Base-by-base conservation (phyloP, 306 rosid species). In the Hippophae rhamnoides region DNA sequence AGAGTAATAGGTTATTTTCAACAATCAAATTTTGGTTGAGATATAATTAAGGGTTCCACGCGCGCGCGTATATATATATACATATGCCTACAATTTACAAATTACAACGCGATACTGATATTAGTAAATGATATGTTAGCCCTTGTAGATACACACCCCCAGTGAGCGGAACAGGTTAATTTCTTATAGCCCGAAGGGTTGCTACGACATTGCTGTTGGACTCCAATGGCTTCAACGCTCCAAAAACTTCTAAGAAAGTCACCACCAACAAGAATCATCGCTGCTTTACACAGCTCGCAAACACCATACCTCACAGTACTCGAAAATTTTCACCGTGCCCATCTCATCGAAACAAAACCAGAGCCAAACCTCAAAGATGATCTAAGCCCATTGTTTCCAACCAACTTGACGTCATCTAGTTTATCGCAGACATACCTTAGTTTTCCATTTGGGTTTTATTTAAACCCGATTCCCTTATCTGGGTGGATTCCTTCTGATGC, bases 191-290 rank as follows among this genome's bases (percentile, higher is more conserved):
- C 38, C 38, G 38, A 27, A 27, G 38, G 4, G 38, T 27, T 3
- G 38, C 4, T 27, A 27, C 38, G 38, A 31, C 38, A 31, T 31
- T 4, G 38, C 38, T 31, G 38, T 31, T 11, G 27, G 71, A 62
- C 53, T 49, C 50, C 72, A 69, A 87, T 82, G 89, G 90, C 89
- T 72, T 79, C 89, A 46, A 58, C 77, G 60, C 69, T 87, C 71
- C 92, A 70, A 27, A 87, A 65, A 53, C 72, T 87, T n/a, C 58
- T 82, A 10, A 64, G 75, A 60, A 87, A 68, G 66, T 59, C 78
- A 41, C 67, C 56, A 7, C 43, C 79, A 14, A 41, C 79, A 2
- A 69, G 70, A 74, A 9, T 76, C 46, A 27, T 80, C 54, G 52
- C 78, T 14, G 58, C 80, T 47, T 23, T 77, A 4, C 72, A 52